These are phyloP conservation scores for Agrocybe pediades DNA, from an alignment of 768 basidiomycete genomes.

Conservation along the genomic window DNA sequence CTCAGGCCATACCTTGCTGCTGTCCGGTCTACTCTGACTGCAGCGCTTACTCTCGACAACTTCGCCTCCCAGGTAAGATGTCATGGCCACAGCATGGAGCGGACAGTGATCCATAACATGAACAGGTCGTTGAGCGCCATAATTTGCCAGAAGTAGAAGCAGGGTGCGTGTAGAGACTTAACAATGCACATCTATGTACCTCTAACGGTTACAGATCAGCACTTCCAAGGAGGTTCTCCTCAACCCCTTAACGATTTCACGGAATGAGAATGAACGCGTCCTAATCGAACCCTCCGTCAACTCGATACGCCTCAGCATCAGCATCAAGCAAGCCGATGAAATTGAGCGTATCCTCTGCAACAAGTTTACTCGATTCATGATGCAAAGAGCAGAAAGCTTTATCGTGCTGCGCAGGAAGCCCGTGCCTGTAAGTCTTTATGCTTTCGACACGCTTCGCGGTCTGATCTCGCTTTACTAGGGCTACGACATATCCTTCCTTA, in stretches of 20 bases:
- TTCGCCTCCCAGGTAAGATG: conserved; percentile 90
- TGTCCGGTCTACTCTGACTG: conserved; percentile 95
- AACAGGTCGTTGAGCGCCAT: conserved; percentile 92
- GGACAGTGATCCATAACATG: neutral
- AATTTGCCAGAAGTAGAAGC: conserved; percentile 97
- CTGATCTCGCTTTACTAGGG: conserved; percentile 56
- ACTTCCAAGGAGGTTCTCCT: conserved; percentile 93
- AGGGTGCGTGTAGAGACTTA: conserved; percentile 47
- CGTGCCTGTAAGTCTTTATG: conserved; percentile 60
- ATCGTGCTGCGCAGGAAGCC: conserved; percentile 95
- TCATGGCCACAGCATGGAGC: neutral
- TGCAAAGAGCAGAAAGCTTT: conserved; percentile 97
- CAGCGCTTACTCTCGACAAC: conserved; percentile 95
- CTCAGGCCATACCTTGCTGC: conserved; percentile 95
- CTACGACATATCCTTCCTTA: conserved; percentile 97
- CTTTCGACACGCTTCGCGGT: neutral
- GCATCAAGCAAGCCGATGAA: conserved; percentile 99
- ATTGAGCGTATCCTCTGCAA: conserved; percentile 97
- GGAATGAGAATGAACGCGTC: conserved; percentile 97
- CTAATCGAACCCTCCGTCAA: conserved; percentile 97
- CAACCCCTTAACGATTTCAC: conserved; percentile 90
- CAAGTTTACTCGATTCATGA: conserved; percentile 99
- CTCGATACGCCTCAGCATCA: conserved; percentile 95
- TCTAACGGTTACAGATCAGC: conserved; percentile 37
- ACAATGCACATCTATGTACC: neutral